Conservation (phyloP, 768 basidiomycete species). For the Galerina sulciceps region DNA sequence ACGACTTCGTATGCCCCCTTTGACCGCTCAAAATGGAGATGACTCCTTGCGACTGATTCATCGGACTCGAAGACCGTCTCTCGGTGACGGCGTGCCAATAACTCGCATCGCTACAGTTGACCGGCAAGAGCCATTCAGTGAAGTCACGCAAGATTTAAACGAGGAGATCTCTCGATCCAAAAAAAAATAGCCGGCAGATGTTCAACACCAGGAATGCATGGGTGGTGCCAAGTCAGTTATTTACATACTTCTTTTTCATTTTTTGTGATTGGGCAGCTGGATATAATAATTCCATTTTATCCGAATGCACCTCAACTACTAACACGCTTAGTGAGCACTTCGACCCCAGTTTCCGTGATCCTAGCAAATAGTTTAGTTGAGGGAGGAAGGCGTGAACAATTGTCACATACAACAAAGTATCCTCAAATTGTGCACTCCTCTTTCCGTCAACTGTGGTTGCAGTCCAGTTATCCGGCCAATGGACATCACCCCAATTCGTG, state of each 20-base stretch:
- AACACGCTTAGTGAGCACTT: conserved; percentile 74
- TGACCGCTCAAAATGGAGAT: conserved; percentile 28
- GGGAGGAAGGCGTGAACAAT: not conserved
- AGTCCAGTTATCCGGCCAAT: conserved; percentile 98
- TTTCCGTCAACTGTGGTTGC: conserved; percentile 92
- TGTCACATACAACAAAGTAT: conserved; percentile 85
- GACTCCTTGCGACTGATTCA: conserved; percentile 45
- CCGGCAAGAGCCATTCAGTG: conserved; percentile 57
- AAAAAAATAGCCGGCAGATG: conserved; percentile 1
- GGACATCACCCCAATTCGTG: conserved; percentile 70
- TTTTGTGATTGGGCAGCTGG: not conserved
- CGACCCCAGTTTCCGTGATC: conserved; percentile 89
- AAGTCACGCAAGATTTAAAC: conserved; percentile 72
- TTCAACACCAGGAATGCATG: not conserved
- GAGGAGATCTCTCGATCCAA: conserved; percentile 53
- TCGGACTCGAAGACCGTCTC: conserved; percentile 62
- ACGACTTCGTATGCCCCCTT: conserved; percentile 52
- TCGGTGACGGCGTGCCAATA: conserved; percentile 69
- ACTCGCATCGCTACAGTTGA: conserved; percentile 65
- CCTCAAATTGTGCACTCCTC: conserved; percentile 95
- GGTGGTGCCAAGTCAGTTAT: not conserved
- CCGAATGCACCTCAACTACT: not conserved
- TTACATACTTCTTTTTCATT: not conserved
- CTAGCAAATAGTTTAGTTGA: conserved; percentile 40
- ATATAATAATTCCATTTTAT: not conserved